Conservation (phyloP, 148 eudicot genomes). For the Heliamphora exappendiculata region DNA sequence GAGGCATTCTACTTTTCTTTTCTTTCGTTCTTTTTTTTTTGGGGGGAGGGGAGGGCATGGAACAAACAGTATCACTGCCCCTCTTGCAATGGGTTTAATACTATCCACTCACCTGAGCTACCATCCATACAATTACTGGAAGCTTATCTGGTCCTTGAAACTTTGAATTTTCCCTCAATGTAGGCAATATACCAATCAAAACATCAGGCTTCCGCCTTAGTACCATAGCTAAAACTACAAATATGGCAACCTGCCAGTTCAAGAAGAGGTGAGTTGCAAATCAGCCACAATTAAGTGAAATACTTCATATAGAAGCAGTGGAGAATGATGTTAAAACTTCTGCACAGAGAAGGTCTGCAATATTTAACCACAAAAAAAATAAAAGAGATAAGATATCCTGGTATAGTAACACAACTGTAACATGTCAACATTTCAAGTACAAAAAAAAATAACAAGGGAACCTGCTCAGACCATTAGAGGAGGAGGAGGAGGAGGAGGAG, state of each 20-base stretch:
- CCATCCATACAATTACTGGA: constrained; percentile 61
- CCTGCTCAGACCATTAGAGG: not conserved
- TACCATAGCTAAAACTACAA: constrained; percentile 71
- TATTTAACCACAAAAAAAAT: not conserved
- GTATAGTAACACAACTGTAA: not conserved
- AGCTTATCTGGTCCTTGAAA: constrained; percentile 83
- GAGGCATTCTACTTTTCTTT: not conserved
- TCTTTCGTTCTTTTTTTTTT: too few species aligned
- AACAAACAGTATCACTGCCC: not conserved
- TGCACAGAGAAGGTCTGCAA: not conserved
- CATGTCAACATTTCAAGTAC: not conserved
- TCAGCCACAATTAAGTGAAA: not conserved
- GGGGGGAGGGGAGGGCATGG: not conserved
- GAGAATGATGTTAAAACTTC: not conserved
- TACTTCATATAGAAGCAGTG: not conserved
- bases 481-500: not conserved
- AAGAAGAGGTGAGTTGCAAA: constrained; percentile 9
- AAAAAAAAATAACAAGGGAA: not conserved
- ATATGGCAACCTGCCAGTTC: constrained; percentile 64
- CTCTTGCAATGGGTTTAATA: not conserved
- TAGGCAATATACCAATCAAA: constrained; percentile 43
- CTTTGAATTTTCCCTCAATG: constrained; percentile 51
- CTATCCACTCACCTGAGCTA: constrained; percentile 46
- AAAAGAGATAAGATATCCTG: not conserved
- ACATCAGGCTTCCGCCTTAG: constrained; percentile 76